Base-by-base conservation (phyloP, 1,284 basidiomycete species). In the Austroboletus niveus region DNA sequence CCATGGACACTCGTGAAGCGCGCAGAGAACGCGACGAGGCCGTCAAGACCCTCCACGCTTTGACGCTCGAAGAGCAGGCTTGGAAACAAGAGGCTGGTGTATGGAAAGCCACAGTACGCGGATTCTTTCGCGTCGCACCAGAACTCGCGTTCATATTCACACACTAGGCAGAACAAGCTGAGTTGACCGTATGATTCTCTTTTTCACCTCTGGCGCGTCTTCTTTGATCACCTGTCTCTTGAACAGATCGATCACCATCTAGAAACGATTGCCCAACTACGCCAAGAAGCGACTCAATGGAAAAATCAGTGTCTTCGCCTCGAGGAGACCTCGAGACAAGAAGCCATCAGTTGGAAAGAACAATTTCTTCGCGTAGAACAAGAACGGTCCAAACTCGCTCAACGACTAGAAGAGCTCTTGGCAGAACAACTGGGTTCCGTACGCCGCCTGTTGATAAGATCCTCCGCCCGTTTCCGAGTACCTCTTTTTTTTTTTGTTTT, bases 281-380 rank as follows among this genome's bases (percentile, higher is more conserved):
- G 79, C n/a, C 75, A 80, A 42, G 85, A 88, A 62, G 71, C 78
- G 0, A 73, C 70, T 4, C 84, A 85, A 50, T 87, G 84, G 84
- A 86, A 85, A 65, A 78, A 82, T 38, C 86, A 87, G 56, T 79
- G 84, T n/a, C 72, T 75, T 47, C 73, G 75, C 20, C 65, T 76
- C 27, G 76, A 78, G 49, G 78, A 79, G 48, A 68, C 73, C 1
- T 75, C 76, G 4, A 67, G 76, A 45, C 69, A 70, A 36, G 78
- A 79, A 57, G 67, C 73, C 2, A 60, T 69, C 14, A 82, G 82
- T 58, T 87, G 85, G 85, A 87, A 87, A 61, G 84, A 86, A 27
- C 85, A 86, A 56, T 87, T 84, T 59, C 67, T 82, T 42, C 77
- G 82, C 17, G 82, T 84, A 29, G 85, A 87, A 55, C 73, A 82